A percentile compares a stretch with the other conserved stretches of the same genome.
These are phyloP conservation scores for Rhizopus arrhizus DNA, from an alignment of 371 early-diverging fungal genomes.

Conservation along the genomic window DNA sequence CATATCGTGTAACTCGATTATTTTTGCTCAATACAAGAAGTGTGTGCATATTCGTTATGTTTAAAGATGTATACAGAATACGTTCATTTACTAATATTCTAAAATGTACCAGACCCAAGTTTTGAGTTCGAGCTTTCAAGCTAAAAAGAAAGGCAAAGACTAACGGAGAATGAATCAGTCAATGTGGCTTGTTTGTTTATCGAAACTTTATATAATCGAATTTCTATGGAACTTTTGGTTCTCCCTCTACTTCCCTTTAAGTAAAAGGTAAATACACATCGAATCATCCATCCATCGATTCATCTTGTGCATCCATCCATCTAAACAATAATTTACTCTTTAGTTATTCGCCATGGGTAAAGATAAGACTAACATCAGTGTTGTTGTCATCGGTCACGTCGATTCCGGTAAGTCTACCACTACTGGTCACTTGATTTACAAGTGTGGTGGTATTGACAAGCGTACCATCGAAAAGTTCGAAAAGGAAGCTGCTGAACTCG, in stretches of 20 bases:
- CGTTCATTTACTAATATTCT: neutral
- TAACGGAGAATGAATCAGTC: neutral
- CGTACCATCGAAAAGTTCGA: slow-evolving; percentile 99
- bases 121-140: too few relatives aligned
- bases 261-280: neutral
- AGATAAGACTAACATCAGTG: slow-evolving; percentile 94
- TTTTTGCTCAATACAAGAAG: too few relatives aligned
- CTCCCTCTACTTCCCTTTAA: slow-evolving; percentile 3
- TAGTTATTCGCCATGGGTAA: slow-evolving; percentile 75
- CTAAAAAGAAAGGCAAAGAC: too few relatives aligned
- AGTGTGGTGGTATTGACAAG: slow-evolving; percentile 98
- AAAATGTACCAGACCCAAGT: neutral
- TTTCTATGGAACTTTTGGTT: neutral
- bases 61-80: too few relatives aligned
- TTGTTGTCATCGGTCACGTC: slow-evolving; percentile 99
- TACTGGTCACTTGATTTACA: slow-evolving; percentile 97
- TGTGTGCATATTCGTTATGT: too few relatives aligned
- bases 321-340: slow-evolving; percentile 1
- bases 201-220: neutral
- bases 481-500: slow-evolving; percentile 97
- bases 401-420: slow-evolving; percentile 81
- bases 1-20: too few relatives aligned
- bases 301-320: slow-evolving; percentile 31
- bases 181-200: neutral
- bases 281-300: neutral